Evolutionary conservation across 257 asterid genomes (phyloP).

Genomic region (Rhazya stricta): DNA sequence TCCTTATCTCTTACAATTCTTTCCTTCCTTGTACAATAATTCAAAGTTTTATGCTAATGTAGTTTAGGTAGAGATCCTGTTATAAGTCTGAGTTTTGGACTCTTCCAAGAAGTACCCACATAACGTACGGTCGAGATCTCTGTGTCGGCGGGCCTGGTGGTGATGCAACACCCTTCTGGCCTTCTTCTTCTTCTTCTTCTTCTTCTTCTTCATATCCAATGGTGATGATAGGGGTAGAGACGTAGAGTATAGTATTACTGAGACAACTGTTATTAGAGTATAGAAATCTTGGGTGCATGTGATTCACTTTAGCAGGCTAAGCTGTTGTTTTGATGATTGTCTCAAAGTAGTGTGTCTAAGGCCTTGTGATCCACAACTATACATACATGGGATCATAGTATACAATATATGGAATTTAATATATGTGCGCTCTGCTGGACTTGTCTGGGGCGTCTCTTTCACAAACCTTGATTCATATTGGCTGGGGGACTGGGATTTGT

Average conservation of each 20-base stretch:
- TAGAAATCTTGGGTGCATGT: conserved; percentile 45
- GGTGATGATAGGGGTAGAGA: not conserved
- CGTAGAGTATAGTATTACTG: not conserved
- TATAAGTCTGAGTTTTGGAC: conserved; percentile 21
- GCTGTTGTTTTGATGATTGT: conserved; percentile 49
- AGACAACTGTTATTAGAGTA: conserved; percentile 9
- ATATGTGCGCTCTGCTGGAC: conserved; percentile 41
- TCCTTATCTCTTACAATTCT: not conserved
- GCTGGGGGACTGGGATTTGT: conserved; percentile 63
- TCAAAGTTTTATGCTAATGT: conserved; percentile 11
- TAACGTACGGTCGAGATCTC: conserved; percentile 53
- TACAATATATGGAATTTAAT: conserved; percentile 9
- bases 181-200: not conserved
- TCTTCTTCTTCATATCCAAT: not conserved
- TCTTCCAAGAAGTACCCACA: conserved; percentile 40
- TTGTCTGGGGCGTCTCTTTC: conserved; percentile 64
- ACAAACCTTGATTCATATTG: conserved; percentile 45
- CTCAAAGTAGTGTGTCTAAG: conserved; percentile 12
- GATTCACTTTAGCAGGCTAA: conserved; percentile 37
- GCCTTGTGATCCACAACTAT: conserved; percentile 44
- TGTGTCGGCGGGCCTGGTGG: conserved; percentile 37
- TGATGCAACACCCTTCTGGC: conserved; percentile 13
- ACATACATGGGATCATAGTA: conserved; percentile 12
- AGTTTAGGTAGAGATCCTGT: conserved; percentile 12
- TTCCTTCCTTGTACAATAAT: conserved; percentile 18